These are phyloP conservation scores for Erigeron canadensis DNA, from an alignment of 129 eudicot species.

Conservation along the genomic window DNA sequence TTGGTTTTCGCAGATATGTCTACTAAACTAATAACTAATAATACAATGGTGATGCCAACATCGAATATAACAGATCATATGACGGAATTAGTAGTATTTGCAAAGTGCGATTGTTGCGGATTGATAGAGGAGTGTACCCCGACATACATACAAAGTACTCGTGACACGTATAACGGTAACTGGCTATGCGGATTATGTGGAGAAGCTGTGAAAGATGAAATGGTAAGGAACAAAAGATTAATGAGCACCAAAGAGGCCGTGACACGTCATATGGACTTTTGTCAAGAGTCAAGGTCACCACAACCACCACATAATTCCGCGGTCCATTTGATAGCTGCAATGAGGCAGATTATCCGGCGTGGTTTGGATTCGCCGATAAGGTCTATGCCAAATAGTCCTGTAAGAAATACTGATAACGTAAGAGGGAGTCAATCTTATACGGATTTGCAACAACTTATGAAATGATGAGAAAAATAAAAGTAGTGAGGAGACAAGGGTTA, in stretches of 20 bases:
- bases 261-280: slow-evolving; percentile 54
- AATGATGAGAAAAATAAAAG: not conserved
- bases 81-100: slow-evolving; percentile 18
- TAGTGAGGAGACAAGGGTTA: too few species aligned
- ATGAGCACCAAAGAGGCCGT: slow-evolving; percentile 66
- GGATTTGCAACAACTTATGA: slow-evolving; percentile 24
- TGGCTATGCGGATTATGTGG: slow-evolving; percentile 90
- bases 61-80: not conserved
- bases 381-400: slow-evolving; percentile 34
- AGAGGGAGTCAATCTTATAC: slow-evolving; percentile 23
- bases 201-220: slow-evolving; percentile 74
- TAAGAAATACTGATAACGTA: slow-evolving; percentile 2
- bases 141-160: slow-evolving; percentile 45
- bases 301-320: slow-evolving; percentile 47
- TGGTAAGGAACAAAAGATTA: slow-evolving; percentile 34
- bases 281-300: slow-evolving; percentile 43
- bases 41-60: not conserved
- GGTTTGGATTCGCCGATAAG: slow-evolving; percentile 60
- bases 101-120: slow-evolving; percentile 67
- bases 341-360: slow-evolving; percentile 62
- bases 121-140: slow-evolving; percentile 80
- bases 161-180: slow-evolving; percentile 45
- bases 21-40: slow-evolving; percentile 16
- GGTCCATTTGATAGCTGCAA: slow-evolving; percentile 50
- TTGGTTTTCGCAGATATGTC: not conserved